Conservation (phyloP, 352 stramenopile genomes). For the Phytophthora macrochlamydospora region DNA sequence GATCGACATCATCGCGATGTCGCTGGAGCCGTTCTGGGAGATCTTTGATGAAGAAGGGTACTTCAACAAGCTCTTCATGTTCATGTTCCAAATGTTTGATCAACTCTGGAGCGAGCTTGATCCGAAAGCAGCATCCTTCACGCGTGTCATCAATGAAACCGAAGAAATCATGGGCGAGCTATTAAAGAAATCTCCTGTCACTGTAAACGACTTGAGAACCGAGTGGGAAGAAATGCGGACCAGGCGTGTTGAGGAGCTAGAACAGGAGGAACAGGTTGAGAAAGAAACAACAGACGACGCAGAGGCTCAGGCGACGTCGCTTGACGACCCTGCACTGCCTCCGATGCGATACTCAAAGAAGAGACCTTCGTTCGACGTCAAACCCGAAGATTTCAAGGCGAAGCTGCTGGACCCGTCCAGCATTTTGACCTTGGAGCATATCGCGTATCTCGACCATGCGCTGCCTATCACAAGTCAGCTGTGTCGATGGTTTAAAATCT, state of each 20-base stretch:
- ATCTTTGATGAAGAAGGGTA: constrained; percentile 82
- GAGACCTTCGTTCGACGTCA: constrained; percentile 63
- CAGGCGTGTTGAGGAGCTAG: constrained; percentile 26
- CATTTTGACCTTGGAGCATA: constrained; percentile 74
- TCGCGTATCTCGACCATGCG: constrained; percentile 71
- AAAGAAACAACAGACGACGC: constrained; percentile 34
- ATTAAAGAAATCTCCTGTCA: constrained; percentile 62
- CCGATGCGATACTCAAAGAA: constrained; percentile 38
- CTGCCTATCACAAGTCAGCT: constrained; percentile 82
- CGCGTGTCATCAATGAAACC: constrained; percentile 78
- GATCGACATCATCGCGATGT: constrained; percentile 82
- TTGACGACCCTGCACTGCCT: constrained; percentile 18
- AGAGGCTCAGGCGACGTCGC: constrained; percentile 25
- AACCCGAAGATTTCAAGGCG: constrained; percentile 65
- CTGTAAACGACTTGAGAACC: constrained; percentile 63
- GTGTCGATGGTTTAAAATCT: constrained; percentile 83
- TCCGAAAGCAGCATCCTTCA: constrained; percentile 77
- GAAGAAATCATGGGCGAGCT: constrained; percentile 71
- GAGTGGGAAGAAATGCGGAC: constrained; percentile 68
- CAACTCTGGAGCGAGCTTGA: constrained; percentile 67
- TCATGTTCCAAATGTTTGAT: constrained; percentile 82
- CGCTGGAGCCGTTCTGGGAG: constrained; percentile 83
- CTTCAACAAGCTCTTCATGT: constrained; percentile 79
- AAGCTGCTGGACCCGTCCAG: constrained; percentile 79
- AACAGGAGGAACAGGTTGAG: constrained; percentile 19